These are phyloP conservation scores for Cornus florida DNA, from an alignment of 148 eudicot species.

Conservation along the genomic window DNA sequence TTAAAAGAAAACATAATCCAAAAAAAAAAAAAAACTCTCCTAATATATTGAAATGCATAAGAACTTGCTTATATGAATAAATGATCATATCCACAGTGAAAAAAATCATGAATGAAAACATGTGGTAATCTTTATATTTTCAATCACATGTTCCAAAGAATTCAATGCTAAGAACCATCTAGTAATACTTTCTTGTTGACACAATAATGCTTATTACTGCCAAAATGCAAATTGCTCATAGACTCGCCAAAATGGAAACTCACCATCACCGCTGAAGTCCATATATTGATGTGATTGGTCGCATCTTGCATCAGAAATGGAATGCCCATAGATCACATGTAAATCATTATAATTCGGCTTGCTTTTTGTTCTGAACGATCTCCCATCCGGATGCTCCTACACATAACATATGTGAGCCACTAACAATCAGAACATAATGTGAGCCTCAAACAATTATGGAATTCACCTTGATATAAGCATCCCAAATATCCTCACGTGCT, in stretches of 20 bases:
- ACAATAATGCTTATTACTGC: neutral
- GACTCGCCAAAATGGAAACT: neutral
- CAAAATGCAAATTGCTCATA: neutral
- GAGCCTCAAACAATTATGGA: neutral
- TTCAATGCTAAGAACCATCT: neutral
- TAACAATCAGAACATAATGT: neutral
- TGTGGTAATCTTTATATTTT: neutral
- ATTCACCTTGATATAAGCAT: conserved; percentile 12
- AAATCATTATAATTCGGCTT: conserved; percentile 17
- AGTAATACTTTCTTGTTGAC: neutral
- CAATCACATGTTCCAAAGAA: neutral
- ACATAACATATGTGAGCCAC: conserved; percentile 3
- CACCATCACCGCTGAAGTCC: conserved; percentile 3
- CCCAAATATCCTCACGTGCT: conserved; percentile 3
- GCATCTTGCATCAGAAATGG: conserved; percentile 2
- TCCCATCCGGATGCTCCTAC: conserved; percentile 11
- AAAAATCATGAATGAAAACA: neutral
- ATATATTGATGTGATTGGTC: neutral
- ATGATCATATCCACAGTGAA: neutral
- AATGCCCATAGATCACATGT: conserved; percentile 13
- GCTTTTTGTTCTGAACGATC: neutral
- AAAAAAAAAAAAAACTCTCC: neutral
- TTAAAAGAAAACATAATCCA: neutral
- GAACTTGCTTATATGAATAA: neutral
- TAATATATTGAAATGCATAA: neutral